These are phyloP conservation scores for Sugiyamaella boreocaroliniensis DNA, from an alignment of 805 yeast genomes.

Conservation along the genomic window DNA sequence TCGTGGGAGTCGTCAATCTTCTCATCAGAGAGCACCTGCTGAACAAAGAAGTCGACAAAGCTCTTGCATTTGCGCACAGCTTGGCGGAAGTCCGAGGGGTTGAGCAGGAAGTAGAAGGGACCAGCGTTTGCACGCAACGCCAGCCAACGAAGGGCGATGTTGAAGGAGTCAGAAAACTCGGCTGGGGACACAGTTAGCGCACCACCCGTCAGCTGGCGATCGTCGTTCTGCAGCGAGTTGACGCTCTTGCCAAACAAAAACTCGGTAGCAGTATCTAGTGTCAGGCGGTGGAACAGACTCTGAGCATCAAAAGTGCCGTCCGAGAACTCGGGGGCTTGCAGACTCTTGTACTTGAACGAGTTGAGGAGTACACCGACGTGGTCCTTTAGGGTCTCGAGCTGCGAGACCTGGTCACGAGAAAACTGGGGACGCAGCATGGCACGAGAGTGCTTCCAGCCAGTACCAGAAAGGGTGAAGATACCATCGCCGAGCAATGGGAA, in stretches of 20 bases:
- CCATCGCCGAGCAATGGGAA: constrained; percentile 30
- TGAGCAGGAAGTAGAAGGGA: constrained; percentile 2
- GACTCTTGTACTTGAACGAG: constrained; percentile 3
- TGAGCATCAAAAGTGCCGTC: constrained; percentile 24
- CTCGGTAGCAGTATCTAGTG: constrained; percentile 32
- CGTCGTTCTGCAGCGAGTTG: constrained; percentile 16
- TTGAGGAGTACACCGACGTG: constrained; percentile 24
- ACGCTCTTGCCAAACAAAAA: constrained; percentile 29
- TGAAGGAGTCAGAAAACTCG: constrained; percentile 19
- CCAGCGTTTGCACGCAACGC: constrained; percentile 18
- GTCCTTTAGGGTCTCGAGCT: constrained; percentile 20
- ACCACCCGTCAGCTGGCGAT: background rate
- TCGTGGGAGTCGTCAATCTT: constrained; percentile 20
- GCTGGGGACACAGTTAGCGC: constrained; percentile 8
- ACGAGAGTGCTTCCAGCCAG: constrained; percentile 32
- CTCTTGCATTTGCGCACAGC: constrained; percentile 23
- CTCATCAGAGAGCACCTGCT: constrained; percentile 29
- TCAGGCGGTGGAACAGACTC: constrained; percentile 25
- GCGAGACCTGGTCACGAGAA: constrained; percentile 27
- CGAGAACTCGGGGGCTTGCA: background rate
- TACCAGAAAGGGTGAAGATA: constrained; percentile 31
- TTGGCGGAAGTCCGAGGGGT: constrained; percentile 25
- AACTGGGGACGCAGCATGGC: constrained; percentile 33
- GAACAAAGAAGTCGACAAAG: constrained; percentile 34
- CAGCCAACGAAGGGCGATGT: constrained; percentile 18